Conservation (phyloP, 2,329 filamentous ascomycete genomes). For the Alternaria sp. region DNA sequence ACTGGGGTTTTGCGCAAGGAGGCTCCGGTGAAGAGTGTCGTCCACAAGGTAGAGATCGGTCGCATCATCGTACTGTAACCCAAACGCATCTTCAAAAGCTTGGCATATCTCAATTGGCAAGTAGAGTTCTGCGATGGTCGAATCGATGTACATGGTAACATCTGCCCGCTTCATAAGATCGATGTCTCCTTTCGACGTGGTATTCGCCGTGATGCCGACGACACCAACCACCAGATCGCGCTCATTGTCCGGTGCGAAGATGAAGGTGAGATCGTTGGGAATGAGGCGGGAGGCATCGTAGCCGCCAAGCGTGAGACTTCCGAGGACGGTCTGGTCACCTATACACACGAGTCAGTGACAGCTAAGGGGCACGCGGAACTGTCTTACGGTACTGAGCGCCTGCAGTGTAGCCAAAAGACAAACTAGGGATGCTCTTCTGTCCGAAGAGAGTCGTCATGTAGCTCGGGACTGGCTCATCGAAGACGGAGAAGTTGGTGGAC, state of each 20-base stretch:
- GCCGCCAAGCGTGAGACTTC: conserved; percentile 71
- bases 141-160: conserved; percentile 58
- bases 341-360: conserved; percentile 22
- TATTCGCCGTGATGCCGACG: conserved; percentile 50
- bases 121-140: conserved; percentile 60
- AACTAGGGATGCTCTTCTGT: conserved; percentile 69
- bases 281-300: conserved; percentile 71
- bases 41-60: conserved; percentile 71
- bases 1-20: conserved; percentile 56
- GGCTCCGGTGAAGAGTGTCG: conserved; percentile 62
- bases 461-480: conserved; percentile 63
- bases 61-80: conserved; percentile 70
- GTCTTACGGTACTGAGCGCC: conserved; percentile 74
- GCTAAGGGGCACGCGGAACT: neutral
- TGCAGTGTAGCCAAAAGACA: conserved; percentile 79
- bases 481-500: conserved; percentile 61
- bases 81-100: conserved; percentile 69
- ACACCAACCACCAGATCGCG: conserved; percentile 68
- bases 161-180: conserved; percentile 48
- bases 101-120: conserved; percentile 65
- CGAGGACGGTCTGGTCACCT: conserved; percentile 50
- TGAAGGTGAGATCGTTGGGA: conserved; percentile 68
- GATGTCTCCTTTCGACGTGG: conserved; percentile 44
- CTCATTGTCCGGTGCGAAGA: conserved; percentile 64
- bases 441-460: conserved; percentile 63